phyloP scores from a whole-genome alignment of 2,329 filamentous ascomycete species.

The Dichotomopilus funicola region DNA sequence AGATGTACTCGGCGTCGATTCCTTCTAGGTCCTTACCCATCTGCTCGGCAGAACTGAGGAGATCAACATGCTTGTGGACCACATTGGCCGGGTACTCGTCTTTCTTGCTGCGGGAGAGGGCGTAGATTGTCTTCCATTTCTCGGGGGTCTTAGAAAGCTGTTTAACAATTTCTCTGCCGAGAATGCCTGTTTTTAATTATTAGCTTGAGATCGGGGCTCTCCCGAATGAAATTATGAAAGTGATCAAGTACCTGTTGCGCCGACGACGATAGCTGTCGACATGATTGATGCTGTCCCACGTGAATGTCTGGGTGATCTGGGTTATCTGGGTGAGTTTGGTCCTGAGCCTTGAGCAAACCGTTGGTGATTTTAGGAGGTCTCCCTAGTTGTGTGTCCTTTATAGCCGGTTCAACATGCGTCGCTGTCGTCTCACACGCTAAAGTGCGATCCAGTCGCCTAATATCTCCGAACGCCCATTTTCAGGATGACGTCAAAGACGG shows the following conservation, averaged over 20 bases:
- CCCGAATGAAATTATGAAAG: no score
- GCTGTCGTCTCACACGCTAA: no score
- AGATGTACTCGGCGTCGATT: slow-evolving; percentile 23
- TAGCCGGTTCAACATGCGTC: no score
- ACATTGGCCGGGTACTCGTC: slow-evolving; percentile 20
- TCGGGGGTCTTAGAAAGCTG: slow-evolving; percentile 14
- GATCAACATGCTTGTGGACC: slow-evolving; percentile 22
- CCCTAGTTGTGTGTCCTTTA: no score
- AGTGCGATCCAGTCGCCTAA: no score
- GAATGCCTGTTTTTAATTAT: slow-evolving; percentile 18
- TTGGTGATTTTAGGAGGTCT: background rate
- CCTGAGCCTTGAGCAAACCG: background rate
- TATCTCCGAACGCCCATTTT: no score
- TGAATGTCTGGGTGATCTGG: background rate
- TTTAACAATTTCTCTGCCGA: slow-evolving; percentile 24
- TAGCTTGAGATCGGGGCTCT: no score
- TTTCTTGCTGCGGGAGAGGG: slow-evolving; percentile 25
- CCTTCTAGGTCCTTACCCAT: slow-evolving; percentile 23
- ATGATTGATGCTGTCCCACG: background rate
- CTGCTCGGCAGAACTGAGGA: slow-evolving; percentile 20
- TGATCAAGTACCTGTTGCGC: slow-evolving; percentile 15
- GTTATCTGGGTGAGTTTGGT: background rate
- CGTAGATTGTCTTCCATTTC: slow-evolving; percentile 22
- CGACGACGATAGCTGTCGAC: slow-evolving; percentile 17
- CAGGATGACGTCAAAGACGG: no score